These are phyloP conservation scores for Cardamine chenopodiifolia DNA, from an alignment of 345 rosid genomes.

Conservation along the genomic window DNA sequence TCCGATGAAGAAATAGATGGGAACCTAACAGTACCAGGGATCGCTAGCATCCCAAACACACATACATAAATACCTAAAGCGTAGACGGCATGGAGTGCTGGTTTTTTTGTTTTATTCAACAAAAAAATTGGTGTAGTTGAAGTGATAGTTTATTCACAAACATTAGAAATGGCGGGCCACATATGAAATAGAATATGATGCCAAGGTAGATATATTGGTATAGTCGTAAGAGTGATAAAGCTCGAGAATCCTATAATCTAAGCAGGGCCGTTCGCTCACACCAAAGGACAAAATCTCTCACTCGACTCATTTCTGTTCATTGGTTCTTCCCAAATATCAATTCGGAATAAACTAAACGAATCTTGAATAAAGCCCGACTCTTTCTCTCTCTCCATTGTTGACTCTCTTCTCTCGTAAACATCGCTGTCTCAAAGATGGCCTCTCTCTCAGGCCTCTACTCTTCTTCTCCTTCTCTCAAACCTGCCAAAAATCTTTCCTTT, in stretches of 20 bases:
- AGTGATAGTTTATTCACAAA: too few relatives aligned
- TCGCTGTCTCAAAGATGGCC: slow-evolving; percentile 40
- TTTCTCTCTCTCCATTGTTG: slow-evolving; percentile 24
- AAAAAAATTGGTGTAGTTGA: too few relatives aligned
- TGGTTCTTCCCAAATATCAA: slow-evolving; percentile 33
- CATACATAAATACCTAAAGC: too few relatives aligned
- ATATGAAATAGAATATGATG: slow-evolving; percentile 20
- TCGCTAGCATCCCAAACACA: too few relatives aligned
- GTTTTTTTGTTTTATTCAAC: too few relatives aligned
- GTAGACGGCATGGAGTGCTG: too few relatives aligned
- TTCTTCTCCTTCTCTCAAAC: slow-evolving; percentile 47
- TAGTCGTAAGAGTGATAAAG: slow-evolving; percentile 23
- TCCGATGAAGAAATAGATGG: slow-evolving; percentile 5
- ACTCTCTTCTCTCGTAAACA: slow-evolving; percentile 40
- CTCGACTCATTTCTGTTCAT: slow-evolving; percentile 16
- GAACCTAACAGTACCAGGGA: slow-evolving; percentile 29
- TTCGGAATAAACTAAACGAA: neutral
- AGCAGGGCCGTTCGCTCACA: slow-evolving; percentile 38
- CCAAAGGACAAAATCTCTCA: slow-evolving; percentile 37
- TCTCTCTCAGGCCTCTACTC: slow-evolving; percentile 64
- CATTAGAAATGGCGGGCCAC: too few relatives aligned
- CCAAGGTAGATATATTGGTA: neutral
- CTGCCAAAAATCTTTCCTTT: slow-evolving; percentile 32
- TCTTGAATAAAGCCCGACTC: neutral
- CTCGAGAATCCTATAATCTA: slow-evolving; percentile 15